Conservation (phyloP, 495 filamentous ascomycete genomes). For the Arthonia radiata region DNA sequence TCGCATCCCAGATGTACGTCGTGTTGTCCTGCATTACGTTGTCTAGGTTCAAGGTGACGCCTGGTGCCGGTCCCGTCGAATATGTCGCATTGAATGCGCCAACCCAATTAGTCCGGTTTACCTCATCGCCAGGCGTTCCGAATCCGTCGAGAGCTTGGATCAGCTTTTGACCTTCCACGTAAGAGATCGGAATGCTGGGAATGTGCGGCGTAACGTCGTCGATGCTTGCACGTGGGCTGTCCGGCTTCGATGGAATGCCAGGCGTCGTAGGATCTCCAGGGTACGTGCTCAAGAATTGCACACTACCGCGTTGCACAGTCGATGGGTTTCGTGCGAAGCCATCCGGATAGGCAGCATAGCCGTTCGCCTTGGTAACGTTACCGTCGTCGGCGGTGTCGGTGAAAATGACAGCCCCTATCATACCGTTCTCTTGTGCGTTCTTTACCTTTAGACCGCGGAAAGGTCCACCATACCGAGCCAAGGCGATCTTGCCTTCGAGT, state of each 20-base stretch:
- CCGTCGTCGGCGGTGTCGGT: slow-evolving; percentile 81
- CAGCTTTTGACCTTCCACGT: slow-evolving; percentile 60
- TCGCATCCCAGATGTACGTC: slow-evolving; percentile 83
- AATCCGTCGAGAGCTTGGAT: slow-evolving; percentile 74
- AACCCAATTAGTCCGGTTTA: slow-evolving; percentile 12
- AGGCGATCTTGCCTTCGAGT: slow-evolving; percentile 62
- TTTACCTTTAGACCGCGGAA: slow-evolving; percentile 88
- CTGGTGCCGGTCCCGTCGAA: slow-evolving; percentile 29
- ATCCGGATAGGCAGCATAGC: slow-evolving; percentile 54
- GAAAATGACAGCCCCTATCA: slow-evolving; percentile 69
- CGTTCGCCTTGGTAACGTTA: slow-evolving; percentile 53
- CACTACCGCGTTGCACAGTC: slow-evolving; percentile 80
- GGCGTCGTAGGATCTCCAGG: slow-evolving; percentile 63
- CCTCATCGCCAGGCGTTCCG: slow-evolving; percentile 47
- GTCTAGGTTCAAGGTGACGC: slow-evolving; percentile 51
- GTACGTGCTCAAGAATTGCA: slow-evolving; percentile 52
- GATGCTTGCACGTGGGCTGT: slow-evolving; percentile 49
- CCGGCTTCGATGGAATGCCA: slow-evolving; percentile 83
- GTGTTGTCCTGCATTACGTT: slow-evolving; percentile 78
- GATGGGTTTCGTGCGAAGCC: slow-evolving; percentile 73
- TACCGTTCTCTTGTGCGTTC: slow-evolving; percentile 73
- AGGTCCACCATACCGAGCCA: slow-evolving; percentile 64
- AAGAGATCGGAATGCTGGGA: slow-evolving; percentile 82
- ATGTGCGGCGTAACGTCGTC: slow-evolving; percentile 51
- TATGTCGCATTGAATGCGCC: slow-evolving; percentile 11